Conservation (phyloP, 2,329 filamentous ascomycete genomes). For the Didymella sp. region DNA sequence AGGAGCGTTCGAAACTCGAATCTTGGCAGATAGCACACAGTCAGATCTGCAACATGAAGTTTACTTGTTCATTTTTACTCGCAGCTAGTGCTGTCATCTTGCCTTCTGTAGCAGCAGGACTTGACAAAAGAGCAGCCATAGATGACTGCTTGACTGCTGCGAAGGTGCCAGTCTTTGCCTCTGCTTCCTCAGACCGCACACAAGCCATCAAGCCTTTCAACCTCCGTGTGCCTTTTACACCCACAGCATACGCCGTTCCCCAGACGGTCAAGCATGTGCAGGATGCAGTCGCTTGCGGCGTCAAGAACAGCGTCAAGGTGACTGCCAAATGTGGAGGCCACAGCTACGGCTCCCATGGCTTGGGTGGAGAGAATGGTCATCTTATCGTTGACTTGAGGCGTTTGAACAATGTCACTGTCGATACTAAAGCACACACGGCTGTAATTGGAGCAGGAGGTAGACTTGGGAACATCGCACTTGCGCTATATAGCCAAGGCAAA, state of each 20-base stretch:
- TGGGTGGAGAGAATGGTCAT: background rate
- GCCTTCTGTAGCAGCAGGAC: background rate
- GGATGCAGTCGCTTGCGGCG: background rate
- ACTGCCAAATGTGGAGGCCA: background rate
- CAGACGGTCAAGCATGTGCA: background rate
- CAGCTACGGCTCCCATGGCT: background rate
- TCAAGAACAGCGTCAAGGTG: background rate
- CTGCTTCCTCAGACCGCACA: background rate
- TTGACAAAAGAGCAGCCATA: background rate
- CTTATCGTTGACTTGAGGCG: background rate
- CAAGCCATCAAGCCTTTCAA: background rate
- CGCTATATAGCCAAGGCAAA: background rate
- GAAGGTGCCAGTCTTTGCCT: background rate
- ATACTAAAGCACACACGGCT: background rate
- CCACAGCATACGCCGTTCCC: background rate
- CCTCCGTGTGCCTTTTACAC: background rate
- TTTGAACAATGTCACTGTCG: background rate
- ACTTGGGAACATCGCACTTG: background rate
- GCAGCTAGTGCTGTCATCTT: background rate
- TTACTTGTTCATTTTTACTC: background rate
- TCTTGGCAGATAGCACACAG: background rate
- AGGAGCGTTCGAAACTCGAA: too few species aligned
- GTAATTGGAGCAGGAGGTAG: background rate
- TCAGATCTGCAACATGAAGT: background rate
- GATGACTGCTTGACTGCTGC: background rate